Base-by-base conservation (phyloP, 2,329 filamentous ascomycete genomes). In the Alternaria infectoria region DNA sequence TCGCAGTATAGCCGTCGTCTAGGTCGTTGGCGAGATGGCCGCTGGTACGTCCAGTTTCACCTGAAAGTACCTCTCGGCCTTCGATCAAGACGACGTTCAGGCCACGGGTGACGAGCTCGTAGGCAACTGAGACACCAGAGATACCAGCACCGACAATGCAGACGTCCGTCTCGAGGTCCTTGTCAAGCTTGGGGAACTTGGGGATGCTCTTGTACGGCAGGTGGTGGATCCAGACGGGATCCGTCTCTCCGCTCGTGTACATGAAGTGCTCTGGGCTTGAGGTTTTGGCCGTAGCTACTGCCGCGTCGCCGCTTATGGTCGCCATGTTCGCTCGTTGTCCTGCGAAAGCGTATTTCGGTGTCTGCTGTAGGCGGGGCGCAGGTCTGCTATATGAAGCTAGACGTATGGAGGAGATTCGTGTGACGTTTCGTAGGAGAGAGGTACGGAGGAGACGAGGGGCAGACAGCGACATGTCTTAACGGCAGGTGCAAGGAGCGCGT, bases 11-110 rank as follows among this genome's bases (percentile, higher is more conserved):
- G 3, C 83, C 82, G 55, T 87, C 86, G 28, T 88, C 86, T 3
- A 88, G 75, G 4, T 84, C 84, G 61, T 82, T 87, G 3, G 85
- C 81, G 28, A 88, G 73, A 68, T 88, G 86, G 0, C 86, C 86
- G 45, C 81, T 84, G 0, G 86, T 88, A 5, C 86, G 77, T 1
- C 85, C 85, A 0, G 82, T 83, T 71, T 88, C 86, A 3, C 86
- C 86, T 3, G 85, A 83, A 0, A 88, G 74, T 3, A 85, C 79
- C n/a, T 87, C 81, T 6, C 86, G 83, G 8, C 85, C 85, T 65
- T 88, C 86, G 11, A 88, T 76, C 67, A 88, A 76, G 3, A 83
- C 79, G 0, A 88, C 85, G 3, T 83, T 76, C 36, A 82, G 71
- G 1, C 86, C 86, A 15, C 84, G 82, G 6, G 65, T 80, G 23